Percentiles rank a stretch among this genome's conserved stretches.
Evolutionary conservation across 208 protist species (phyloP).

Genomic region (Zelonia costaricensis): DNA sequence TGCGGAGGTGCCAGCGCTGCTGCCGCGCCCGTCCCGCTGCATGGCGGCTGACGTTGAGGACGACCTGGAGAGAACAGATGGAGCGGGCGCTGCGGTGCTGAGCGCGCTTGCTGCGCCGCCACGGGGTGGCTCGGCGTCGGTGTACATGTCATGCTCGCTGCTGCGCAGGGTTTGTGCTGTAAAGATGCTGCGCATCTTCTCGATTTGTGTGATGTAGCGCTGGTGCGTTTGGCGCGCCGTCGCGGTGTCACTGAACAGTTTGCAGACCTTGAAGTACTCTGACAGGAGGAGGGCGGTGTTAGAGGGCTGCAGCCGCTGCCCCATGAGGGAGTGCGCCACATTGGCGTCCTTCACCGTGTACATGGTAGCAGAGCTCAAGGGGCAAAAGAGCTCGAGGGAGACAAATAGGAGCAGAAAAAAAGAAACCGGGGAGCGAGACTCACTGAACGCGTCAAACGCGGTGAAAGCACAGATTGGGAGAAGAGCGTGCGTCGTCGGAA

Average conservation of each 20-base stretch:
- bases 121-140: neutral
- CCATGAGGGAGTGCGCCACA: conserved; percentile 32
- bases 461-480: no score
- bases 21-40: no score
- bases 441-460: no score
- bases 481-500: no score
- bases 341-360: conserved; percentile 49
- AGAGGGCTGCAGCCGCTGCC: conserved; percentile 31
- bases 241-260: conserved; percentile 30
- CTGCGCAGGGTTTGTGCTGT: conserved; percentile 24
- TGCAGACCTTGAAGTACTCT: conserved; percentile 42
- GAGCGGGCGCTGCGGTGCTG: no score
- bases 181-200: conserved; percentile 30
- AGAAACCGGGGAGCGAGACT: no score
- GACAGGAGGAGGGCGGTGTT: conserved; percentile 33
- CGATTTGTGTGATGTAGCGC: conserved; percentile 34
- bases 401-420: conserved; percentile 3
- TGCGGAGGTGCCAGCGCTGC: no score
- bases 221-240: conserved; percentile 41
- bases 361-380: conserved; percentile 23
- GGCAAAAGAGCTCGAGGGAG: neutral
- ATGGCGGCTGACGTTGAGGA: no score
- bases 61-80: no score
- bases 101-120: neutral
- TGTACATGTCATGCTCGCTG: conserved; percentile 15